Percentiles rank a stretch among this genome's conserved stretches.
Evolutionary conservation across 2,329 filamentous ascomycete genomes (phyloP).

Genomic region (Pestalotiopsis sp.): DNA sequence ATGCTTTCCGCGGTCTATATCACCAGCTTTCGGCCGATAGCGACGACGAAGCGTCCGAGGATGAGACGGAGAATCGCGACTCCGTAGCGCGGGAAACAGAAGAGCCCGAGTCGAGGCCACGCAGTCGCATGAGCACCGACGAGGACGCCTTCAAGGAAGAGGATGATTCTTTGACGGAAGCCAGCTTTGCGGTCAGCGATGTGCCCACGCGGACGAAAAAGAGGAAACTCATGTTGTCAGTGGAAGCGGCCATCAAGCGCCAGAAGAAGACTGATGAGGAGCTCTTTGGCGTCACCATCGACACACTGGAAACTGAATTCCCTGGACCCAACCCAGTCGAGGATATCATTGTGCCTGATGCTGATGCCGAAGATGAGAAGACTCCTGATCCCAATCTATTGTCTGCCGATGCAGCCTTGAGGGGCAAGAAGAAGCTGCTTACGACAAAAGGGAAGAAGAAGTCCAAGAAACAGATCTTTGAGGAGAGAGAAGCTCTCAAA

Average conservation of each 20-base stretch:
- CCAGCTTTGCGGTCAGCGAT: conserved; percentile 69
- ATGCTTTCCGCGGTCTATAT: conserved; percentile 78
- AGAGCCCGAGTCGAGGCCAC: conserved; percentile 79
- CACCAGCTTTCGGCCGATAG: conserved; percentile 76
- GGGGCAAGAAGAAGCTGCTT: conserved; percentile 57
- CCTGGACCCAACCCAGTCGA: conserved; percentile 50
- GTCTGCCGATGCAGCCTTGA: conserved; percentile 45
- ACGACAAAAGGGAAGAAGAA: conserved; percentile 59
- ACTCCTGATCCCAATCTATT: conserved; percentile 45
- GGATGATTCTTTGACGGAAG: conserved; percentile 72
- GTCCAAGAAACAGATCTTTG: conserved; percentile 49
- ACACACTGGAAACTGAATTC: conserved; percentile 53
- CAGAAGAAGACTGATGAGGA: conserved; percentile 82
- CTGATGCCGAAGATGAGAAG: conserved; percentile 49
- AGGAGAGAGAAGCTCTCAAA: conserved; percentile 58
- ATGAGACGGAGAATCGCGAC: conserved; percentile 65
- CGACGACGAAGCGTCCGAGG: conserved; percentile 82
- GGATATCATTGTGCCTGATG: conserved; percentile 51
- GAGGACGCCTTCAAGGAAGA: conserved; percentile 60
- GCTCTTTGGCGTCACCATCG: conserved; percentile 68
- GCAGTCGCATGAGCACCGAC: conserved; percentile 72
- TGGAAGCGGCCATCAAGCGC: conserved; percentile 74
- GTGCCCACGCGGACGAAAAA: conserved; percentile 60
- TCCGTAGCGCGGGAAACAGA: conserved; percentile 77
- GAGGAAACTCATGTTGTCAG: conserved; percentile 72